Base-by-base conservation (phyloP, 2,329 filamentous ascomycete species). In the Ophiostoma sp. region DNA sequence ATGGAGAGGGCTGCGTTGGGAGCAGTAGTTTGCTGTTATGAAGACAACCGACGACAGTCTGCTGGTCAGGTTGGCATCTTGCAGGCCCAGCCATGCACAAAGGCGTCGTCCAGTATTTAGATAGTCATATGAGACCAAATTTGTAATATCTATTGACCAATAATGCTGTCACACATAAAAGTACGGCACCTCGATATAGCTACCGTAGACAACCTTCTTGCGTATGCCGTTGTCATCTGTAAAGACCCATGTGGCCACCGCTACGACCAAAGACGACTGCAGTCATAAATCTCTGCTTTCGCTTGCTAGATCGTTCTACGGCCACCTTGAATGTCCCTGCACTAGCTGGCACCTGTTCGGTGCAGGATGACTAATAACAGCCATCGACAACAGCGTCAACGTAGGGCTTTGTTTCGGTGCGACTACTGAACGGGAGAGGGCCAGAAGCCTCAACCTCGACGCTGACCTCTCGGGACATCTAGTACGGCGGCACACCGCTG, bases 401-500 rank as follows among this genome's bases (percentile, higher is more conserved):
- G 5, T 8, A 11, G 9, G 38, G 27, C 7, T 58, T 7, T 4
- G 27, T 4, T 5, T 58, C 52, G 8, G 8, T 38, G 12, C 52
- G 14, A 14, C 12, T 14, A 4, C 9, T 38, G 27, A 9, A 6
- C 5, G 11, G 27, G 4, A 58, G 52, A 5, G 27, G 14, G 12
- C 36, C 14, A 2, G 4, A 14, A 1, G 52, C 27, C 52, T 58
- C 11, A 8, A 58, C 27, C 4, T 12, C 14, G 11, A 58, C 52
- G 27, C 27, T 27, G 27, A 27, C 27, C 27, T 27, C 27, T 27
- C 27, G 2, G 27, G 87, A 92, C 72, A 77, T 92, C 6, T 81
- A 82, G 73, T 92, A 69, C 73, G 86, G 88, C 72, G 83, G 83
- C 52, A 82, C 88, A 16, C 85, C 83, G 55, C 79, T 91, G 47